These are phyloP conservation scores for Amyloporia xantha DNA, from an alignment of 768 basidiomycete genomes.

Conservation along the genomic window DNA sequence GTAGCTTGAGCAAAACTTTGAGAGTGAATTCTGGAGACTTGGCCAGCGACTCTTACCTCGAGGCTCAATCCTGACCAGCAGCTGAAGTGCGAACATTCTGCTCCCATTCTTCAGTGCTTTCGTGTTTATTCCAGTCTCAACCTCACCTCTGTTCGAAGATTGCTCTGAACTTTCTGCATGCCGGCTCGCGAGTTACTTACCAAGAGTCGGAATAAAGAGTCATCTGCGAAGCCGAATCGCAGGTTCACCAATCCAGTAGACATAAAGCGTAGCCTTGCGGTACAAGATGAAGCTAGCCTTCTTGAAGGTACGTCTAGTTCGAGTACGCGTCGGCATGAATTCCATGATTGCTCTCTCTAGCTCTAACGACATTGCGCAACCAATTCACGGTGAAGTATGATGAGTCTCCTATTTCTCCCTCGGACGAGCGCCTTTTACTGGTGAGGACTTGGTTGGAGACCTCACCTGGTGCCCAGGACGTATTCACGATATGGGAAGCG, in stretches of 20 bases:
- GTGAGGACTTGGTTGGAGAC: conserved; percentile 57
- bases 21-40: too few species aligned
- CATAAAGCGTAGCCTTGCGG: conserved; percentile 8
- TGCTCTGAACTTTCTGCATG: too few species aligned
- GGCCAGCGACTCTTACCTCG: too few species aligned
- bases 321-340: neutral
- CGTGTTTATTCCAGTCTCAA: too few species aligned
- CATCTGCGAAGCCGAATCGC: too few species aligned
- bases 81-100: too few species aligned
- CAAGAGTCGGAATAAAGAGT: too few species aligned
- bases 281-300: conserved; percentile 12
- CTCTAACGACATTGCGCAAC: conserved; percentile 51
- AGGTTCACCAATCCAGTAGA: conserved; percentile 10
- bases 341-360: conserved; percentile 19
- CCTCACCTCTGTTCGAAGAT: too few species aligned
- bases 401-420: conserved; percentile 42
- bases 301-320: conserved; percentile 9
- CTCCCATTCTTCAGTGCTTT: too few species aligned
- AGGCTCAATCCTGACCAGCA: too few species aligned
- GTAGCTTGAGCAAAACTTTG: too few species aligned
- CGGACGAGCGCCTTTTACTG: conserved; percentile 56
- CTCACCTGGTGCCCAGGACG: conserved; percentile 48
- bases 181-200: too few species aligned
- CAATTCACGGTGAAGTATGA: conserved; percentile 47
- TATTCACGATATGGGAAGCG: conserved; percentile 59